Base-by-base conservation (phyloP, 805 yeast species). In the Candida ascalaphidarum region DNA sequence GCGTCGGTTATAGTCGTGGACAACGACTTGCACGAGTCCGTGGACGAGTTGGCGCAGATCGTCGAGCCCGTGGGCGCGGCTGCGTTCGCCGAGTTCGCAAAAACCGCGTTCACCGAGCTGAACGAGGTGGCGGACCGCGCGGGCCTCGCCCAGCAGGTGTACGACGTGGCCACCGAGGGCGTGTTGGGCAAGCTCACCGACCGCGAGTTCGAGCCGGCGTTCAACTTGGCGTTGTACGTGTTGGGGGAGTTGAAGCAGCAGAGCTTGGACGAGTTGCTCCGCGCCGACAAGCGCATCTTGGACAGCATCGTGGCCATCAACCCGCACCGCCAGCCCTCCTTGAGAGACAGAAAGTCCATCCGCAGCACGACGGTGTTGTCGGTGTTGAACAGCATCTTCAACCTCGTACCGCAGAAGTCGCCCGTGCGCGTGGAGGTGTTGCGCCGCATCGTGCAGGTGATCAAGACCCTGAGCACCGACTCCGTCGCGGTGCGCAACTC, bases 181-280 rank as follows among this genome's bases (percentile, higher is more conserved):
- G 41, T 32, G 13, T 50, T 63, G 35, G 41, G 46, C 18, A 47
- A 52, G 31, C 55, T 63, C 40, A 45, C 54, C 27, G 68, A 63
- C 46, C 60, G 52, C 35, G 68, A 61, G 31, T 63, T 63, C 30
- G 69, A 63, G 45, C 61, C 68, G 14, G 48, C 66, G n/a, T 58
- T 61, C 48, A 58, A 62, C 40, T 52, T 63, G 41, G 44, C 58
- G 33, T 43, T 54, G 18, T 55, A 59, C 39, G 49, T 63, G 23
- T 45, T 58, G 30, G 39, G 40, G 15, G 50, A 56, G 34, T 49
- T 61, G 22, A 43, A 54, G 30, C 48, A 42, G n/a, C 35, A 41
- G 20, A 19, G 39, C 14, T 22, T 44, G 21, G 51, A 45, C 24
- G 33, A 36, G 11, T 52, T 50, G 12, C 47, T 57, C 31, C 29